These are phyloP conservation scores for Cadophora luteo-olivacea DNA, from an alignment of 2,329 filamentous ascomycete species.

Conservation along the genomic window DNA sequence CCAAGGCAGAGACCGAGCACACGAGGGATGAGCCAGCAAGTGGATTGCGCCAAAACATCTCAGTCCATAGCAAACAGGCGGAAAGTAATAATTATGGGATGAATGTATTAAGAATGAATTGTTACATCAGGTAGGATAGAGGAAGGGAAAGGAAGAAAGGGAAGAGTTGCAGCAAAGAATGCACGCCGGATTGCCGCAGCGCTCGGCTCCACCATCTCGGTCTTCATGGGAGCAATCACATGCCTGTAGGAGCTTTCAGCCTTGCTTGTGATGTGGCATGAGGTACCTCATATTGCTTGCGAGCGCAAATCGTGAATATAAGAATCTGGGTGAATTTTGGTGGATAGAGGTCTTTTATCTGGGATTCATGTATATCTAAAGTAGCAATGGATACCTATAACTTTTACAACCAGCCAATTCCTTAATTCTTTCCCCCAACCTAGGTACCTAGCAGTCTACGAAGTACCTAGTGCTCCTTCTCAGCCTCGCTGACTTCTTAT, in stretches of 20 bases:
- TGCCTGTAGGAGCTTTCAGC: slow-evolving; percentile 5
- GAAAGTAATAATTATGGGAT: neutral
- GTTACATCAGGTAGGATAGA: neutral
- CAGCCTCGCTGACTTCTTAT: slow-evolving; percentile 8
- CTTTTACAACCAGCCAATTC: neutral
- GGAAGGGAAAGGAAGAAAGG: neutral
- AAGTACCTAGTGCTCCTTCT: neutral
- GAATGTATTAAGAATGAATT: slow-evolving; percentile 4
- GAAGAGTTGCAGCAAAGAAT: neutral
- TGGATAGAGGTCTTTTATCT: neutral
- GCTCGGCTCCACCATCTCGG: slow-evolving; percentile 14
- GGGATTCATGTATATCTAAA: no score
- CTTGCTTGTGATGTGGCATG: neutral
- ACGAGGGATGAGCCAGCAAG: slow-evolving; percentile 14
- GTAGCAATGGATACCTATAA: no score
- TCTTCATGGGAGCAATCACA: slow-evolving; percentile 15
- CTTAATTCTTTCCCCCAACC: neutral
- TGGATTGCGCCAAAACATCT: slow-evolving; percentile 21
- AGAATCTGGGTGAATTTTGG: no score
- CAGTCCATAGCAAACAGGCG: slow-evolving; percentile 10
- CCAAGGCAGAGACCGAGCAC: slow-evolving; percentile 32
- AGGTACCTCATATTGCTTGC: neutral
- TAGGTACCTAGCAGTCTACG: no score
- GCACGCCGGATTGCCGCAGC: slow-evolving; percentile 4
- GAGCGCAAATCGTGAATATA: neutral